A percentile compares a stretch with the other conserved stretches of the same genome.
These are phyloP conservation scores for Pythium dissotocum DNA, from an alignment of 352 stramenopile genomes.

Conservation along the genomic window DNA sequence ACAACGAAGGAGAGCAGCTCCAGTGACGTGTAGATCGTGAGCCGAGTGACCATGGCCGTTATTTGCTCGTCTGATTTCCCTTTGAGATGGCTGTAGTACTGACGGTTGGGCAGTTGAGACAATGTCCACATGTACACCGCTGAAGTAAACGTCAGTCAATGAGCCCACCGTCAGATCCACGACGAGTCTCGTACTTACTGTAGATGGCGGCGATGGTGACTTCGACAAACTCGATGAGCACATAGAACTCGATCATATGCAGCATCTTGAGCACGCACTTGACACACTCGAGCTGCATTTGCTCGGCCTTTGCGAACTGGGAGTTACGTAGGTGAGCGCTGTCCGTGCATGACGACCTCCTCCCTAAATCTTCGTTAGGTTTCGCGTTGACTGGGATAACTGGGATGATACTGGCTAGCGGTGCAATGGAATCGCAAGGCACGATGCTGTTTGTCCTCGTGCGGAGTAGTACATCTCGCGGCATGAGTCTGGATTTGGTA, in stretches of 20 bases:
- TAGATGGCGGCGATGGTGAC: conserved; percentile 23
- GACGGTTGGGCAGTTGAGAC: not conserved
- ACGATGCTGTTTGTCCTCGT: not conserved
- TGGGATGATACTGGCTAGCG: too few relatives aligned
- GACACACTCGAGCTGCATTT: not conserved
- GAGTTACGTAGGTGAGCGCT: too few relatives aligned
- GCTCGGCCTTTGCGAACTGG: not conserved
- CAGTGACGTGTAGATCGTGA: not conserved
- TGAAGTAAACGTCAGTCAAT: not conserved
- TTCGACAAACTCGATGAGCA: conserved; percentile 19
- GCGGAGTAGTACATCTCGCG: not conserved
- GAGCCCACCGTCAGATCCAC: too few relatives aligned
- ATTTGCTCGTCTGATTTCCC: not conserved
- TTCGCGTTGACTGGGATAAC: too few relatives aligned
- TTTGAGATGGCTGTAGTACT: not conserved
- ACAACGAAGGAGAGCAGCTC: conserved; percentile 1
- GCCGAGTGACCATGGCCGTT: not conserved
- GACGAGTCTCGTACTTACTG: too few relatives aligned
- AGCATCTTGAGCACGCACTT: not conserved
- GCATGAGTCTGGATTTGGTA: not conserved
- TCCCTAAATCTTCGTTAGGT: too few relatives aligned
- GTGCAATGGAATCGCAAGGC: not conserved
- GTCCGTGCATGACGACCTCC: too few relatives aligned
- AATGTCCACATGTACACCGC: not conserved
- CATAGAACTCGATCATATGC: conserved; percentile 10